These are phyloP conservation scores for Candida vaughaniae DNA, from an alignment of 805 yeast species.

Conservation along the genomic window DNA sequence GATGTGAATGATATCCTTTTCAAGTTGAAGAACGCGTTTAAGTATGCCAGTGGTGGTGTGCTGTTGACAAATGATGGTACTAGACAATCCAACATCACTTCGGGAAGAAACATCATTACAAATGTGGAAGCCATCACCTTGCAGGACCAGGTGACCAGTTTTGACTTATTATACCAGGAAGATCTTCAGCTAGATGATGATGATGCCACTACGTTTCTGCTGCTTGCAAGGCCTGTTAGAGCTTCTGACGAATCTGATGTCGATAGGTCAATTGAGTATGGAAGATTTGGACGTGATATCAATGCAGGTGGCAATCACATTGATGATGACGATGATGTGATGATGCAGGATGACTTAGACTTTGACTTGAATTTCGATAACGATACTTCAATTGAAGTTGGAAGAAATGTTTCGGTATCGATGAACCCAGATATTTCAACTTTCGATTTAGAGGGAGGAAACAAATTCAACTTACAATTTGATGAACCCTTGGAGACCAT, in stretches of 20 bases:
- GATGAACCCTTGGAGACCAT: constrained; percentile 44
- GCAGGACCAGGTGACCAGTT: constrained; percentile 75
- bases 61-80: constrained; percentile 19
- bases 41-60: constrained; percentile 33
- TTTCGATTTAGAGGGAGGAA: constrained; percentile 7
- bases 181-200: constrained; percentile 44
- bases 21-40: constrained; percentile 68
- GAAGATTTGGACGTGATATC: constrained; percentile 51
- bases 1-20: constrained; percentile 78
- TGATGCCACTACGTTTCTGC: background rate
- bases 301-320: constrained; percentile 22
- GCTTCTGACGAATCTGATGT: constrained; percentile 18
- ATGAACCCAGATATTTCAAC: constrained; percentile 25
- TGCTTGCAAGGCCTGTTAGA: background rate
- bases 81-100: constrained; percentile 40
- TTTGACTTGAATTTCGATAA: constrained; percentile 34
- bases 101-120: constrained; percentile 59
- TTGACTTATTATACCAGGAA: constrained; percentile 69
- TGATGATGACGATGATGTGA: constrained; percentile 27
- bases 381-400: constrained; percentile 53
- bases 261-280: constrained; percentile 61
- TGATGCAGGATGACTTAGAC: constrained; percentile 53
- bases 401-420: constrained; percentile 39
- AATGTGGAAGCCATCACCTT: constrained; percentile 60
- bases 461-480: constrained; percentile 30